These are phyloP conservation scores for Allium cepa DNA, from an alignment of 106 monocot genomes.

Conservation along the genomic window DNA sequence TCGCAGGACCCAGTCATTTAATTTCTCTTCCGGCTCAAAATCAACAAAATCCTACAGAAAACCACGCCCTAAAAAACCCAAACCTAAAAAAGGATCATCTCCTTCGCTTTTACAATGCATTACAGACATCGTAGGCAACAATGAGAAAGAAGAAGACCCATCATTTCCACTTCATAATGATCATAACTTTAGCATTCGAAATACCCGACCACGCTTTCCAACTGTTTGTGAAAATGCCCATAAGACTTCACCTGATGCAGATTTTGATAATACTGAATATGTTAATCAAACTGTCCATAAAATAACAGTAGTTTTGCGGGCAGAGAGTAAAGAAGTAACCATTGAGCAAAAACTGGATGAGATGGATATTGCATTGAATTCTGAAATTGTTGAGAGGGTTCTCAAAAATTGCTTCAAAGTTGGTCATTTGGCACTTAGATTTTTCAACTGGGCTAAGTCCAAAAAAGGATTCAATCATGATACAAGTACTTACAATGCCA, in stretches of 20 bases:
- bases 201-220: neutral
- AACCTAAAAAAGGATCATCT: neutral
- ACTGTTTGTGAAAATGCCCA: slow-evolving; percentile 41
- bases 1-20: neutral
- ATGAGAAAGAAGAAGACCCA: neutral
- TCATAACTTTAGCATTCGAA: neutral
- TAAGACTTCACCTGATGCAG: slow-evolving; percentile 3
- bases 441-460: slow-evolving; percentile 75
- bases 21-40: slow-evolving; percentile 10
- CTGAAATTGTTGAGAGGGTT: slow-evolving; percentile 60
- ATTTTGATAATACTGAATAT: slow-evolving; percentile 16
- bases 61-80: neutral
- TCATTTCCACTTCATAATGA: neutral
- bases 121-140: slow-evolving; percentile 5
- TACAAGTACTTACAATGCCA: slow-evolving; percentile 57
- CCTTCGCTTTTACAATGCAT: slow-evolving; percentile 22
- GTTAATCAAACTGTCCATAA: slow-evolving; percentile 48
- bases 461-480: slow-evolving; percentile 38
- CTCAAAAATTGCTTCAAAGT: slow-evolving; percentile 83
- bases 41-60: slow-evolving; percentile 3
- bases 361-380: slow-evolving; percentile 22
- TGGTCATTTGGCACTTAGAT: slow-evolving; percentile 32
- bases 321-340: slow-evolving; percentile 5
- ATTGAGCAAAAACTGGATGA: slow-evolving; percentile 40
- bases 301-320: slow-evolving; percentile 42